These are phyloP conservation scores for Zalerion maritima DNA, from an alignment of 495 filamentous ascomycete genomes.

Conservation along the genomic window DNA sequence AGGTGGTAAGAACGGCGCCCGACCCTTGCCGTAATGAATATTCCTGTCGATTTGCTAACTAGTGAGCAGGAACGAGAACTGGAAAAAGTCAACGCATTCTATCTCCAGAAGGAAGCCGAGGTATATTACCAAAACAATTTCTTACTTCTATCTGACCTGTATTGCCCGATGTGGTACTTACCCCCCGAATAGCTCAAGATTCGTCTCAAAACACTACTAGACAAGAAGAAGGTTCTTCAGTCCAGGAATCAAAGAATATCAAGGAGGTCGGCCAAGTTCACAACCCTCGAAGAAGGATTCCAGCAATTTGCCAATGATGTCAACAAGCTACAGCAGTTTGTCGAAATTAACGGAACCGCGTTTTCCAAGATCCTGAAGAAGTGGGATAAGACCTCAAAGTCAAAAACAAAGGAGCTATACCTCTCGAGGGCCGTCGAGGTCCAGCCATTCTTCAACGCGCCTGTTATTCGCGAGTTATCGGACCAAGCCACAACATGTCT, in stretches of 20 bases:
- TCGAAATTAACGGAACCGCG: conserved; percentile 91
- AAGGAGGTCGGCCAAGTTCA: conserved; percentile 78
- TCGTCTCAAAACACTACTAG: conserved; percentile 75
- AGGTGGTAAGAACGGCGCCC: conserved; percentile 47
- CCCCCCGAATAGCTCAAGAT: conserved; percentile 59
- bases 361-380: conserved; percentile 99
- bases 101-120: conserved; percentile 95
- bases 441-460: conserved; percentile 92
- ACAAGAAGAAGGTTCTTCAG: conserved; percentile 84
- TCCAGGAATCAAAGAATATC: conserved; percentile 58
- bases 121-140: conserved; percentile 30
- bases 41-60: conserved; percentile 9
- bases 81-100: conserved; percentile 97
- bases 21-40: conserved; percentile 1
- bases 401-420: conserved; percentile 93
- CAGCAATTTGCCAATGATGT: conserved; percentile 92
- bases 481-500: conserved; percentile 90
- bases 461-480: conserved; percentile 89
- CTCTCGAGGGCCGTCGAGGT: conserved; percentile 92
- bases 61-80: conserved; percentile 75
- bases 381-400: conserved; percentile 99
- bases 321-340: conserved; percentile 96
- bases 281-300: conserved; percentile 87
- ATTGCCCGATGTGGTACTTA: conserved; percentile 3
- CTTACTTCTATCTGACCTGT: not conserved